phyloP scores from a whole-genome alignment of 768 basidiomycete species.

The Termitomyces sp. region DNA sequence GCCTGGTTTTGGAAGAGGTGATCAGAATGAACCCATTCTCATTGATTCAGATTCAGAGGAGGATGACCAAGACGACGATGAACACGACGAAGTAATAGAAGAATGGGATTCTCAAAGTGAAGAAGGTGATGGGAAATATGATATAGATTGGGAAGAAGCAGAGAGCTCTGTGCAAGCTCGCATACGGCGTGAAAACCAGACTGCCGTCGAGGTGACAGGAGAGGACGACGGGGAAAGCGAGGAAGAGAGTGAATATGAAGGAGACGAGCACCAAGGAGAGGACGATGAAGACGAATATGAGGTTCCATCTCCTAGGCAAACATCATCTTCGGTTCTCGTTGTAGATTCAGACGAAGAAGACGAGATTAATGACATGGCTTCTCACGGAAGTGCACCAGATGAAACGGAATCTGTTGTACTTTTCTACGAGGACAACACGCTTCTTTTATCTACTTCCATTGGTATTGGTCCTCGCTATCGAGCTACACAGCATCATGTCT shows the following conservation, averaged over 20 bases:
- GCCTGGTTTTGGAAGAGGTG: slow-evolving; percentile 39
- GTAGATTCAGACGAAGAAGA: slow-evolving; percentile 22
- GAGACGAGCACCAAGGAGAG: neutral
- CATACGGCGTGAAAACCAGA: slow-evolving; percentile 12
- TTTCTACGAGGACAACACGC: slow-evolving; percentile 7
- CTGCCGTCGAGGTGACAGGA: slow-evolving; percentile 14
- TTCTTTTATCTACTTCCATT: neutral
- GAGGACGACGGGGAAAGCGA: slow-evolving; percentile 17
- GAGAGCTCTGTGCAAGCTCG: slow-evolving; percentile 22
- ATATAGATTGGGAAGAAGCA: slow-evolving; percentile 13
- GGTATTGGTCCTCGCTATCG: slow-evolving; percentile 2
- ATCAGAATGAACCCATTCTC: slow-evolving; percentile 40
- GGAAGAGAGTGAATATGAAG: slow-evolving; percentile 1
- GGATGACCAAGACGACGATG: slow-evolving; percentile 22
- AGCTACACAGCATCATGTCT: neutral
- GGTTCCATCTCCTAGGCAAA: neutral
- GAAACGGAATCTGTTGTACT: slow-evolving; percentile 9
- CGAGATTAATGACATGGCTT: slow-evolving; percentile 1
- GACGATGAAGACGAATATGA: slow-evolving; percentile 10
- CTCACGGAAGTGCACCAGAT: slow-evolving; percentile 4
- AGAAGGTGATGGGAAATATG: slow-evolving; percentile 19
- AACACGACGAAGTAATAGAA: slow-evolving; percentile 16
- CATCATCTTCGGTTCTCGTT: slow-evolving; percentile 15
- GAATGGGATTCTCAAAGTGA: slow-evolving; percentile 17
- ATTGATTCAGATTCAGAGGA: slow-evolving; percentile 31